phyloP scores from a whole-genome alignment of 2,329 filamentous ascomycete genomes.

The Ascocoryne sarcoides region DNA sequence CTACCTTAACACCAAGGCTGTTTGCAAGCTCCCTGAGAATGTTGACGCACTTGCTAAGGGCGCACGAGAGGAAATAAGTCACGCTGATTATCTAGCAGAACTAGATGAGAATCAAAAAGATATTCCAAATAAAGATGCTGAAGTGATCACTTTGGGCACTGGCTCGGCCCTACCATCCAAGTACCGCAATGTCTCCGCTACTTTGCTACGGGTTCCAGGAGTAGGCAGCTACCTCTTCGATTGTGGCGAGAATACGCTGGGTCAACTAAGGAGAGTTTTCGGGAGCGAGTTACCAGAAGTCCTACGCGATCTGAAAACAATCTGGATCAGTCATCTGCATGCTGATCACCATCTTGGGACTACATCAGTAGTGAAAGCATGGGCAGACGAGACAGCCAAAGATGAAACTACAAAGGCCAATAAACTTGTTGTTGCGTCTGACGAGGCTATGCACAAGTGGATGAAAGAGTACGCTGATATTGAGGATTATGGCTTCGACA shows the following conservation, averaged over 20 bases:
- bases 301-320: constrained; percentile 66
- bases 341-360: constrained; percentile 93
- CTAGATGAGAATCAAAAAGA: constrained; percentile 48
- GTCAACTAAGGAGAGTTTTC: constrained; percentile 73
- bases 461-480: constrained; percentile 71
- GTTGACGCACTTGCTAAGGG: constrained; percentile 36
- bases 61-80: constrained; percentile 34
- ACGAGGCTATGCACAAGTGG: constrained; percentile 64
- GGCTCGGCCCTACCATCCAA: constrained; percentile 86
- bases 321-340: constrained; percentile 94
- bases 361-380: constrained; percentile 70
- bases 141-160: constrained; percentile 82
- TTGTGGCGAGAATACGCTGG: constrained; percentile 84
- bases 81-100: constrained; percentile 38
- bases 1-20: constrained; percentile 39
- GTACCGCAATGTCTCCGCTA: constrained; percentile 90
- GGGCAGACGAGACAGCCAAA: constrained; percentile 48
- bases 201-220: constrained; percentile 73
- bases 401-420: constrained; percentile 31
- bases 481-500: constrained; percentile 66
- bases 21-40: too few relatives aligned
- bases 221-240: constrained; percentile 87
- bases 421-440: constrained; percentile 59
- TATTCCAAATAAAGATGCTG: constrained; percentile 65
- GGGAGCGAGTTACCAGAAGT: constrained; percentile 58